phyloP scores from a whole-genome alignment of 257 asterid genomes.

The Salvia rosmarinus region DNA sequence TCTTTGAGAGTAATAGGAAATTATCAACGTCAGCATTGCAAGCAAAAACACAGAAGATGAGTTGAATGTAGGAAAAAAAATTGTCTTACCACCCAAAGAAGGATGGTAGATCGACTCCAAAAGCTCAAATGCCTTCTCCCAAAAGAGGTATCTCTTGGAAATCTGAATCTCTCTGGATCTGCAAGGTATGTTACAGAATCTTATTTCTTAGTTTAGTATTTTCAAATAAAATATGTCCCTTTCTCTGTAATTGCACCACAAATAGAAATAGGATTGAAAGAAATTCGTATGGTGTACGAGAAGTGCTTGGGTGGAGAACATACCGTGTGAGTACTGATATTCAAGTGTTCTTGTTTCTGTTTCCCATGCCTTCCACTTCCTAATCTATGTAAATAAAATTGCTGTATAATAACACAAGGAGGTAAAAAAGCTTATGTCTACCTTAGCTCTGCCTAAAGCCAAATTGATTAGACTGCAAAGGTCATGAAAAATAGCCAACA shows the following conservation, averaged over 20 bases:
- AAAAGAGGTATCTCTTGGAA: slow-evolving; percentile 66
- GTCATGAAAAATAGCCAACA: slow-evolving; percentile 59
- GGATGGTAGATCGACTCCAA: slow-evolving; percentile 55
- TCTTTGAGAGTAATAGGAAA: background rate
- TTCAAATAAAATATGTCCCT: background rate
- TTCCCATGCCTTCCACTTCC: slow-evolving; percentile 76
- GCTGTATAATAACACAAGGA: background rate
- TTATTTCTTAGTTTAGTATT: background rate
- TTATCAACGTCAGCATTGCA: too few relatives aligned
- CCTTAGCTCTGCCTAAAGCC: slow-evolving; percentile 62
- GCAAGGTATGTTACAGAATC: slow-evolving; percentile 6
- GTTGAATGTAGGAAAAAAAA: background rate
- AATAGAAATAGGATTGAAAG: background rate
- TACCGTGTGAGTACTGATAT: slow-evolving; percentile 60
- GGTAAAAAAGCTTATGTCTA: background rate
- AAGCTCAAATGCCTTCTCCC: slow-evolving; percentile 62
- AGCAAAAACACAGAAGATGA: background rate
- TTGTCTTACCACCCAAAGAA: slow-evolving; percentile 51
- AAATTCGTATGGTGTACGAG: background rate
- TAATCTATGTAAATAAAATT: slow-evolving; percentile 46
- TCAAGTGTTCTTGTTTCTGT: slow-evolving; percentile 60
- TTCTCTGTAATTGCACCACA: background rate
- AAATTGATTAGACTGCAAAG: slow-evolving; percentile 49
- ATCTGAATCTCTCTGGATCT: slow-evolving; percentile 66
- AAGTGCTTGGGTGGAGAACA: background rate